A percentile compares a stretch with the other conserved stretches of the same genome.
phyloP scores from a whole-genome alignment of 805 yeast species.

The Dipodascus albidus region DNA sequence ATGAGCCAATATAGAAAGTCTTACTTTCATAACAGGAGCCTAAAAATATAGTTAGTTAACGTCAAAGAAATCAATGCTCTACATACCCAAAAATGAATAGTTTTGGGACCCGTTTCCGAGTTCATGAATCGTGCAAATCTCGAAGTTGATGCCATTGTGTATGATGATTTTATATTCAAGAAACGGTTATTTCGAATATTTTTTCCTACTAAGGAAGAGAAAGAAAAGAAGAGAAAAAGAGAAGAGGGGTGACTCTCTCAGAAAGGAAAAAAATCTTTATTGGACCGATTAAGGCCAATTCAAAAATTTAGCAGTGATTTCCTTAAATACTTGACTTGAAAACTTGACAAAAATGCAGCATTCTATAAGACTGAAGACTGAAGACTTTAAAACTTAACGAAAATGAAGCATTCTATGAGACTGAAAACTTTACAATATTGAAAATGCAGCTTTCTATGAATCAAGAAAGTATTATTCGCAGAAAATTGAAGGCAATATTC shows the following conservation, averaged over 20 bases:
- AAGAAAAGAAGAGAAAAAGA: background rate
- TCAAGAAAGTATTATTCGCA: too few species aligned
- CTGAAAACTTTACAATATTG: too few species aligned
- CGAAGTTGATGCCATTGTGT: conserved; percentile 13
- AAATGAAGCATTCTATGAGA: too few species aligned
- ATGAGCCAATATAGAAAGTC: conserved; percentile 12
- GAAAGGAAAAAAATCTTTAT: background rate
- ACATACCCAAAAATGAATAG: conserved; percentile 94
- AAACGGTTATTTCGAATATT: too few species aligned
- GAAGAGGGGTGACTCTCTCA: background rate
- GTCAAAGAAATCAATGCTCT: background rate
- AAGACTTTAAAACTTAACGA: too few species aligned
- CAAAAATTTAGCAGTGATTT: too few species aligned
- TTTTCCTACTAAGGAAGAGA: background rate
- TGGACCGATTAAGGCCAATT: background rate
- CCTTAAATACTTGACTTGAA: too few species aligned
- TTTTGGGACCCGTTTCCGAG: conserved; percentile 89
- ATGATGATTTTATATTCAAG: background rate
- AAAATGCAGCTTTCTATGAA: too few species aligned
- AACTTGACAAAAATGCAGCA: too few species aligned
- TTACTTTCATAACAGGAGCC: conserved; percentile 49
- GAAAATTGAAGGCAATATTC: background rate
- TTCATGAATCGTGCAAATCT: conserved; percentile 56
- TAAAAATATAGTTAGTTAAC: conserved; percentile 10
- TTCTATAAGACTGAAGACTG: too few species aligned